These are phyloP conservation scores for Bauhinia variegata DNA, from an alignment of 306 rosid species.

Conservation along the genomic window DNA sequence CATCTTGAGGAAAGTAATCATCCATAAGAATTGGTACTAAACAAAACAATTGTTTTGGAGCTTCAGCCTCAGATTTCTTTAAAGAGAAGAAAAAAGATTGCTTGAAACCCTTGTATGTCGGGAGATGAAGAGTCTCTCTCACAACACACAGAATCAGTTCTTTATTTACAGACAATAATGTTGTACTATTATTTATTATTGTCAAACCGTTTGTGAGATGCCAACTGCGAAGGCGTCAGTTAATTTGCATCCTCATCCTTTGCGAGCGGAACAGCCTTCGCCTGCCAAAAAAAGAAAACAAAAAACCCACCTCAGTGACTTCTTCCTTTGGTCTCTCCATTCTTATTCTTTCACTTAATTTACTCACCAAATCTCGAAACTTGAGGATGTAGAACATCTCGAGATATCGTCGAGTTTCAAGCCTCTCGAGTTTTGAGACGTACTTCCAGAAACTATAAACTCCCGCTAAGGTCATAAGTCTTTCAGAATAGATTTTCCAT, in stretches of 20 bases:
- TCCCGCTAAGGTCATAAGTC: conserved; percentile 91
- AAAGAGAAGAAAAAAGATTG: too few relatives aligned
- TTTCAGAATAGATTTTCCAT: conserved; percentile 90
- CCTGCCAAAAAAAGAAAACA: conserved; percentile 51
- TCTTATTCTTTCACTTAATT: neutral
- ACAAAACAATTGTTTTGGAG: too few relatives aligned
- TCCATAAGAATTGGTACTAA: too few relatives aligned
- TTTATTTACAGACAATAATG: conserved; percentile 38
- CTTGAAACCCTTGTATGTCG: too few relatives aligned
- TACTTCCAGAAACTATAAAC: conserved; percentile 95
- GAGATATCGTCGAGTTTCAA: conserved; percentile 79
- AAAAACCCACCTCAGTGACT: conserved; percentile 16
- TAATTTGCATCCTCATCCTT: conserved; percentile 51
- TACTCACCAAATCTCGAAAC: conserved; percentile 90
- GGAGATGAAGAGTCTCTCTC: conserved; percentile 1
- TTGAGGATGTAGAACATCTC: conserved; percentile 97
- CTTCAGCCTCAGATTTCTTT: too few relatives aligned
- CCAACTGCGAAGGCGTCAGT: neutral
- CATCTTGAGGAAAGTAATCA: too few relatives aligned
- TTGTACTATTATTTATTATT: conserved; percentile 19
- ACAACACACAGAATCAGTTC: conserved; percentile 29
- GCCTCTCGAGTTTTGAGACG: conserved; percentile 90
- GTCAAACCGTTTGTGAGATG: conserved; percentile 21
- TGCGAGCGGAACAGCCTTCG: conserved; percentile 66
- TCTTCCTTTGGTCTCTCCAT: conserved; percentile 4